These are phyloP conservation scores for Aspergillus coremiiformis DNA, from an alignment of 495 filamentous ascomycete species.

Conservation along the genomic window DNA sequence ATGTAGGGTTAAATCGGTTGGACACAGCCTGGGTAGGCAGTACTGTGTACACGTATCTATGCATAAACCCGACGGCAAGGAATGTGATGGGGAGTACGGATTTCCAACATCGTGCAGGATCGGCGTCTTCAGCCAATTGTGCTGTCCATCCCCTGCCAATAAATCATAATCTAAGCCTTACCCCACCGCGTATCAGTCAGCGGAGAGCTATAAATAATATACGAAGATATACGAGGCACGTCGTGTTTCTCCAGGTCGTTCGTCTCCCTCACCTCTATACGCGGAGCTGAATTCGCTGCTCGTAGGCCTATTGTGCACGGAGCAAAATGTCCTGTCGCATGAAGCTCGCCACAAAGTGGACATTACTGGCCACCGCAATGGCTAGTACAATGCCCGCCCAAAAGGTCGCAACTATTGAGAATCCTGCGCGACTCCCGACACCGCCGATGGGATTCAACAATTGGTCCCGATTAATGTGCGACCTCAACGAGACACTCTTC, in stretches of 20 bases:
- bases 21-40: no score
- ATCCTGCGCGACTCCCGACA: conserved; percentile 21
- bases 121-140: background rate
- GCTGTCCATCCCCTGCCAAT: background rate
- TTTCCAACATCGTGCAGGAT: background rate
- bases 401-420: conserved; percentile 13
- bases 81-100: background rate
- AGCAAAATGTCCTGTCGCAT: background rate
- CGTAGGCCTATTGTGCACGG: background rate
- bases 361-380: background rate
- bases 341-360: background rate
- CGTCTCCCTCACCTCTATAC: no score
- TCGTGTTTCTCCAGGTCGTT: no score
- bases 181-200: background rate
- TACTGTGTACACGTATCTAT: background rate
- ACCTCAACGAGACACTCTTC: conserved; percentile 38
- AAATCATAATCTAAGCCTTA: no score
- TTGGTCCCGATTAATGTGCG: conserved; percentile 37
- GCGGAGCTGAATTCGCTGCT: background rate
- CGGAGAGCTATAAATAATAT: no score
- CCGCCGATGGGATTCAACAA: conserved; percentile 43
- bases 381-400: background rate
- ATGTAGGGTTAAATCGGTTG: no score
- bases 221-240: no score
- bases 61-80: background rate